Conservation (phyloP, 257 asterid species). For the Scutellaria minor region DNA sequence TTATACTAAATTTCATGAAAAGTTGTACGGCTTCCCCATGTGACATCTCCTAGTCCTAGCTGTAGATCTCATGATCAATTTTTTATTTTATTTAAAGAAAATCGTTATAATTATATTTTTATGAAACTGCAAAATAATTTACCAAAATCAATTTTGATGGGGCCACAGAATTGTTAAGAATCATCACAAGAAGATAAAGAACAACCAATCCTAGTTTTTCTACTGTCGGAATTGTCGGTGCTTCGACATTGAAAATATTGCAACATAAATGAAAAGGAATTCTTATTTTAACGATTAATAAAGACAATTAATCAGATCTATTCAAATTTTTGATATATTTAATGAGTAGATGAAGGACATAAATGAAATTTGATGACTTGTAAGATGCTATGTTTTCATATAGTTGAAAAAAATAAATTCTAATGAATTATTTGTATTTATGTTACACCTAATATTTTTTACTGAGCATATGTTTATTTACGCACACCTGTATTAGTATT, state of each 20-base stretch:
- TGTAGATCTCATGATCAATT: conserved; percentile 30
- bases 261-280: not conserved
- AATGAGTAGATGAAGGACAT: no score
- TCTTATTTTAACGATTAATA: no score
- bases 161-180: conserved; percentile 4
- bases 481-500: not conserved
- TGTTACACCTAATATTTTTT: not conserved
- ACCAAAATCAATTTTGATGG: not conserved
- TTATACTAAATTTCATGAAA: conserved; percentile 25
- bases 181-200: not conserved
- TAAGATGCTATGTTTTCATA: no score
- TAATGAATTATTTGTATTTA: not conserved
- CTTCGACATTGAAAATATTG: not conserved
- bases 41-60: conserved; percentile 23
- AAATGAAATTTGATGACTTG: no score
- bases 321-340: no score
- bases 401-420: no score
- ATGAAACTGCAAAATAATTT: not conserved
- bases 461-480: not conserved
- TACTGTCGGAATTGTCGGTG: conserved; percentile 25
- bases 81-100: not conserved
- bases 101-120: not conserved
- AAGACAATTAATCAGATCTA: no score
- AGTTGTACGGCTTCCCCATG: conserved; percentile 27
- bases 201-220: not conserved